Conservation (phyloP, 768 basidiomycete genomes). For the Boletus rubescentipes region DNA sequence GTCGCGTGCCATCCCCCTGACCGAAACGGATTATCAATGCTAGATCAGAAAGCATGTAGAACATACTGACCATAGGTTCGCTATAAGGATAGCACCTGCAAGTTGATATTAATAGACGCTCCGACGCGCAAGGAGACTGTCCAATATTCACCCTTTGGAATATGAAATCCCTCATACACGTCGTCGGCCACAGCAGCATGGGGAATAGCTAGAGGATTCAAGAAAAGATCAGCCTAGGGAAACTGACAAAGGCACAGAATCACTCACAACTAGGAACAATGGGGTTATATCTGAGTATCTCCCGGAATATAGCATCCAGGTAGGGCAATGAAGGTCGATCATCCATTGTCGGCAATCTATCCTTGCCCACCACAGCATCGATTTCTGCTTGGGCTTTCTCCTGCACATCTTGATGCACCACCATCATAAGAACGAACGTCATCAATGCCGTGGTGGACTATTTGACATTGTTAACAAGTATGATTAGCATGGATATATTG, state of each 20-base stretch:
- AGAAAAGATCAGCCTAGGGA: rapidly evolving
- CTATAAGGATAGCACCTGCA: conserved; percentile 5
- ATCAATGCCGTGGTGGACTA: conserved; percentile 1
- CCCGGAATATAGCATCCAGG: conserved; percentile 4
- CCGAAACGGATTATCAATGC: neutral
- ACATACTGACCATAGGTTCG: conserved; percentile 12
- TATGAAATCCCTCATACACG: conserved; percentile 43
- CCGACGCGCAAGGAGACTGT: rapidly evolving
- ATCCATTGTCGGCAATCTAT: neutral
- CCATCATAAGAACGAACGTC: conserved; percentile 14
- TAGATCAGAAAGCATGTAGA: neutral
- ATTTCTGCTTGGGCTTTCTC: conserved; percentile 8
- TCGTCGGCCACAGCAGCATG: conserved; percentile 38
- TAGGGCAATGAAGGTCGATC: neutral
- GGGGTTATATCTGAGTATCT: neutral
- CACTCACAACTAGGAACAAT: neutral
- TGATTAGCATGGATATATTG: too few relatives aligned
- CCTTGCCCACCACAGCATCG: conserved; percentile 1
- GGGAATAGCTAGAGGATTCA: conserved; percentile 18
- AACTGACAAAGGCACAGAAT: neutral
- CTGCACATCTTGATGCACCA: conserved; percentile 3
- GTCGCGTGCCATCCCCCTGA: conserved; percentile 19
- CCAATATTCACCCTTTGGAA: conserved; percentile 37
- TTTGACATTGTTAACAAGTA: neutral
- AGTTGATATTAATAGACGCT: neutral